phyloP scores from a whole-genome alignment of 306 rosid genomes.

The Ziziphus jujuba region DNA sequence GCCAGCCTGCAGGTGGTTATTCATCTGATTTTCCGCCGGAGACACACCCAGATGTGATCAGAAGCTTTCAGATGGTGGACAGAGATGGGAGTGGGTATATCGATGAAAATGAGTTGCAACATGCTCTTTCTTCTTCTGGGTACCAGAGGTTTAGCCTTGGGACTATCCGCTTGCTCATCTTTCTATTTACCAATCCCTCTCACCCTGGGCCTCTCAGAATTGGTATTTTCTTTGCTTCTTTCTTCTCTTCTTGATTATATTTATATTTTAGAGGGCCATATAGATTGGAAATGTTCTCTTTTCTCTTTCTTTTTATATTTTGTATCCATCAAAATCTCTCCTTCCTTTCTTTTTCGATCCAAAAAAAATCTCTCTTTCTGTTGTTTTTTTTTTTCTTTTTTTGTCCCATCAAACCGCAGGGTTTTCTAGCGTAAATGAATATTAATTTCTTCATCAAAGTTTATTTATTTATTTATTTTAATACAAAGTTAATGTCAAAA shows the following conservation, averaged over 20 bases:
- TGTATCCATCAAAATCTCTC: too few species aligned
- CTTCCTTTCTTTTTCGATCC: too few species aligned
- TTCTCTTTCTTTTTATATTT: too few species aligned
- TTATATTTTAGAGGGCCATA: neutral
- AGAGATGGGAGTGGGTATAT: slow-evolving; percentile 81
- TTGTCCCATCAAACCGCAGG: too few species aligned
- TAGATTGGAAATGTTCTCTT: too few species aligned
- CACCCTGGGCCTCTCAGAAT: slow-evolving; percentile 38
- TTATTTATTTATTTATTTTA: too few species aligned
- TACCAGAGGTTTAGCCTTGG: slow-evolving; percentile 62
- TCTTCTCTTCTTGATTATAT: neutral
- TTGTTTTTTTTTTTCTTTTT: too few species aligned
- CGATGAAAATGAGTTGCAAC: slow-evolving; percentile 74
- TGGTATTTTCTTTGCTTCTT: slow-evolving; percentile 36
- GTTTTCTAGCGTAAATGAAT: too few species aligned
- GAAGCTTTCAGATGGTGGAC: slow-evolving; percentile 80
- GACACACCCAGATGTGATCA: slow-evolving; percentile 61
- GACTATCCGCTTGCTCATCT: slow-evolving; percentile 84
- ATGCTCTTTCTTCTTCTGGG: slow-evolving; percentile 75
- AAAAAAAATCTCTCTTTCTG: too few species aligned
- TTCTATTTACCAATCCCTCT: slow-evolving; percentile 60
- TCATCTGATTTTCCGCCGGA: slow-evolving; percentile 62
- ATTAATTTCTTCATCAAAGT: too few species aligned
- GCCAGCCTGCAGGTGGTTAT: slow-evolving; percentile 28
- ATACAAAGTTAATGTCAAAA: too few species aligned